phyloP scores from a whole-genome alignment of 2,329 filamentous ascomycete genomes.

The Pseudophaeomoniella oleicola region DNA sequence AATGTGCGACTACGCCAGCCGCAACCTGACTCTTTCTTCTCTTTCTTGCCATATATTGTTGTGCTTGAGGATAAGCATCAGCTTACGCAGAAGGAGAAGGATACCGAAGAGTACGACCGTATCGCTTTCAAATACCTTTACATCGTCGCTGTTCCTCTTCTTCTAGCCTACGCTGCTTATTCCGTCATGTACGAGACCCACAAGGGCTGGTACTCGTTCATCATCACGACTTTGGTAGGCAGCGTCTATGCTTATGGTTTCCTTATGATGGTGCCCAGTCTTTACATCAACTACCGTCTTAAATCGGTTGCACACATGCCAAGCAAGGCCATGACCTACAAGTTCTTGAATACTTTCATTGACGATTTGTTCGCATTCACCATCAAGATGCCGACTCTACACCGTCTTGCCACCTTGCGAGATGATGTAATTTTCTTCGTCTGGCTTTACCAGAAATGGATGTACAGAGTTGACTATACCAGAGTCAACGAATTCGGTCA shows the following conservation, averaged over 20 bases:
- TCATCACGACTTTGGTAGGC: slow-evolving; percentile 87
- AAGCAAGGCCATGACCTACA: slow-evolving; percentile 90
- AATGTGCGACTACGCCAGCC: slow-evolving; percentile 67
- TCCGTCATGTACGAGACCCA: slow-evolving; percentile 84
- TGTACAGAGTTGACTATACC: slow-evolving; percentile 80
- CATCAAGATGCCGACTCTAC: slow-evolving; percentile 95
- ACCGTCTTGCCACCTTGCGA: slow-evolving; percentile 78
- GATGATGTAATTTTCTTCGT: slow-evolving; percentile 98
- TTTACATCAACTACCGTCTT: slow-evolving; percentile 98
- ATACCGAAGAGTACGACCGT: slow-evolving; percentile 96
- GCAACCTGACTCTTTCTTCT: slow-evolving; percentile 52
- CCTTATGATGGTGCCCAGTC: slow-evolving; percentile 93
- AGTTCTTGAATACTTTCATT: slow-evolving; percentile 97
- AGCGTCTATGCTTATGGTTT: slow-evolving; percentile 97
- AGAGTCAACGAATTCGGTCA: slow-evolving; percentile 97
- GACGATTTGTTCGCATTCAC: slow-evolving; percentile 98
- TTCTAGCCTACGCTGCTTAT: slow-evolving; percentile 81
- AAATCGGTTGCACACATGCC: slow-evolving; percentile 81
- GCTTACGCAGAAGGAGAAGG: slow-evolving; percentile 85
- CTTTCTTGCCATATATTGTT: slow-evolving; percentile 64
- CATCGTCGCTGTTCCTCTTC: slow-evolving; percentile 72
- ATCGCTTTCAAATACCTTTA: slow-evolving; percentile 98
- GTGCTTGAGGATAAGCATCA: slow-evolving; percentile 94
- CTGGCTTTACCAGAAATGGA: slow-evolving; percentile 87
- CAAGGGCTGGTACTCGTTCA: slow-evolving; percentile 96